phyloP scores from a whole-genome alignment of 2,329 filamentous ascomycete species.

The Beauveria rudraprayagi region DNA sequence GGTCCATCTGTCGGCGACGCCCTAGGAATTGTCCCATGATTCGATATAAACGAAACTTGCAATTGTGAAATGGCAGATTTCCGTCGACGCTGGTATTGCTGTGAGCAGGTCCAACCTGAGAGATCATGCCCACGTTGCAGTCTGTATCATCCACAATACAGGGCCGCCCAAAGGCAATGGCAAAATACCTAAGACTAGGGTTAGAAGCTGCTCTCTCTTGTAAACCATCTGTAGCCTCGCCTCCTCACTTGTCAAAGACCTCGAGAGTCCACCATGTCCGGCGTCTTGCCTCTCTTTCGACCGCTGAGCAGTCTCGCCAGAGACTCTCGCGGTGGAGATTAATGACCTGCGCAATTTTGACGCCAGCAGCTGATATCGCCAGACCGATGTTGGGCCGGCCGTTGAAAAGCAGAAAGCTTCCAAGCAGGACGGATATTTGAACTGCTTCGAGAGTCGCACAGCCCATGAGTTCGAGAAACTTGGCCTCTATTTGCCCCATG shows the following conservation, averaged over 20 bases:
- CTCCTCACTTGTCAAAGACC: conserved; percentile 10
- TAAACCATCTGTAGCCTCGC: too few relatives aligned
- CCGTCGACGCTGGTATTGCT: background rate
- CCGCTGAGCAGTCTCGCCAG: background rate
- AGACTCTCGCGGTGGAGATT: conserved; percentile 7
- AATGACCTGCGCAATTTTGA: conserved; percentile 12
- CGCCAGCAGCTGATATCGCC: conserved; percentile 8
- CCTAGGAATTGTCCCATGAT: conserved; percentile 10
- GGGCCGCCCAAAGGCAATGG: conserved; percentile 9
- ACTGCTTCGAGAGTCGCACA: conserved; percentile 9
- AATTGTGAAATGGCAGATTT: background rate
- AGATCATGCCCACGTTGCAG: conserved; percentile 8
- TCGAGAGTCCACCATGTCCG: conserved; percentile 11
- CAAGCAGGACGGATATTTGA: conserved; percentile 7
- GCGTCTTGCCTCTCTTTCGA: conserved; percentile 1
- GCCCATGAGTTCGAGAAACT: conserved; percentile 4
- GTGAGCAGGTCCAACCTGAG: background rate
- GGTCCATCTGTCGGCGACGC: background rate
- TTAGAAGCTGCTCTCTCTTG: background rate
- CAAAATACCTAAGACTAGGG: background rate
- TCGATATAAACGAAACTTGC: conserved; percentile 8
- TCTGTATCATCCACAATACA: conserved; percentile 10
- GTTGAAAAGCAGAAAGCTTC: conserved; percentile 10
- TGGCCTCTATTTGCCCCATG: background rate
- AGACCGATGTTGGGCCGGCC: conserved; percentile 9